A percentile compares a stretch with the other conserved stretches of the same genome.
Conservation (phyloP, 371 early-diverging fungal genomes). For the Mortierella sp. region DNA sequence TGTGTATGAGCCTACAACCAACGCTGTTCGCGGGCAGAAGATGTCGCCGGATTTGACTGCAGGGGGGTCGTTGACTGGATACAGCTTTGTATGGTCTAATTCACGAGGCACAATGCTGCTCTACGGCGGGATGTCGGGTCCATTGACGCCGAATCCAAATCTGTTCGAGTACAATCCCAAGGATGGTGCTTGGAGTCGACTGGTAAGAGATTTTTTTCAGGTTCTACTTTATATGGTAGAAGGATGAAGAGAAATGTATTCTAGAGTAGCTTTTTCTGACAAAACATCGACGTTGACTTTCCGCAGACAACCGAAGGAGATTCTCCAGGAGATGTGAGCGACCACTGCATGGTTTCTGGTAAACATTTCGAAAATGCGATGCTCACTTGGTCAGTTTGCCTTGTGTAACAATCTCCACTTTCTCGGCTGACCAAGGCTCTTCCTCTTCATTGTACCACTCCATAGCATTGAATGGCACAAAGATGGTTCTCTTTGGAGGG, state of each 20-base stretch:
- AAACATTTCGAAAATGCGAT: background rate
- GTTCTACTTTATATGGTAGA: no score
- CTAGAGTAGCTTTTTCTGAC: no score
- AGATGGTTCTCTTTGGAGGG: constrained; percentile 24
- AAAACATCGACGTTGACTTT: background rate
- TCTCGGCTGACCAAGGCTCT: no score
- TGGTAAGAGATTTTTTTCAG: background rate
- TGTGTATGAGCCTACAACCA: background rate
- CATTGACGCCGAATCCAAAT: background rate
- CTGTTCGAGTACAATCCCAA: constrained; percentile 4
- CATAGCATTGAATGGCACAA: constrained; percentile 15
- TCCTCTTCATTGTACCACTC: background rate
- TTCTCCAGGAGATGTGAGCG: background rate
- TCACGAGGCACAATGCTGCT: background rate
- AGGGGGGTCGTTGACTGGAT: no score
- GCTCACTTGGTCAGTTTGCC: no score
- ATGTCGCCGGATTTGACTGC: background rate
- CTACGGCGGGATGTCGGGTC: background rate
- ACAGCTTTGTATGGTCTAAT: constrained; percentile 1
- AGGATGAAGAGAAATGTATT: no score
- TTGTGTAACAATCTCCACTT: no score
- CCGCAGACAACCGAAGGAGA: background rate
- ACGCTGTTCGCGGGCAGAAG: background rate
- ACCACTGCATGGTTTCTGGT: constrained; percentile 17
- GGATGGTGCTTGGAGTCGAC: background rate